Conservation (phyloP, 768 basidiomycete species). For the Naganishia vaughanmartiniae region DNA sequence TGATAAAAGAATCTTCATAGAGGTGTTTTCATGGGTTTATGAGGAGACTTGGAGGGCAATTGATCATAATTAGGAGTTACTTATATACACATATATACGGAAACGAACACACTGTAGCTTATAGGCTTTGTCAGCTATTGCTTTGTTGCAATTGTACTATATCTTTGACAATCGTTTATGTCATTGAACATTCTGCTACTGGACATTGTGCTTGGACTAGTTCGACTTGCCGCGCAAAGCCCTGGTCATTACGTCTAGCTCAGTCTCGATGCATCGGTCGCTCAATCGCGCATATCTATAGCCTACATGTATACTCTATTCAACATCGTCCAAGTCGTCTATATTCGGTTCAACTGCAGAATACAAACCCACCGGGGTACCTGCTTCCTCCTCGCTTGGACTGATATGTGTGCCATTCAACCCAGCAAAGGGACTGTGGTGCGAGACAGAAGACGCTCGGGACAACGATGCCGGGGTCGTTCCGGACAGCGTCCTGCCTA, state of each 20-base stretch:
- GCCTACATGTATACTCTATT: neutral
- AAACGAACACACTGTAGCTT: neutral
- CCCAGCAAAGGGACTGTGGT: slow-evolving; percentile 1
- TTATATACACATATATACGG: neutral
- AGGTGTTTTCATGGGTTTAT: neutral
- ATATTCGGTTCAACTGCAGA: neutral
- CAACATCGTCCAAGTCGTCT: neutral
- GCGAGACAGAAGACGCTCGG: slow-evolving; percentile 13
- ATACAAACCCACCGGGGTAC: neutral
- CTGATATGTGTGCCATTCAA: neutral
- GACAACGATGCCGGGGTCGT: slow-evolving; percentile 16
- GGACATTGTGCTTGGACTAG: too few relatives aligned
- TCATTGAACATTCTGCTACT: too few relatives aligned
- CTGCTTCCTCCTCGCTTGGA: neutral
- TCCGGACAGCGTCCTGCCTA: slow-evolving; percentile 29
- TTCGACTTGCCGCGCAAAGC: too few relatives aligned
- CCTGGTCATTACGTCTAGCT: too few relatives aligned
- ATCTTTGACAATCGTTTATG: neutral
- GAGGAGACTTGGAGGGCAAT: neutral
- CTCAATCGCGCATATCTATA: too few relatives aligned
- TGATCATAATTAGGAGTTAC: slow-evolving; percentile 2
- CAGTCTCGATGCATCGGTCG: too few relatives aligned
- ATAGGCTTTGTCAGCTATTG: neutral
- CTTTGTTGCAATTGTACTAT: neutral
- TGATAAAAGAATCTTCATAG: neutral